Evolutionary conservation across 768 basidiomycete species (phyloP), one percentile per base, ranked within the genome.

Genomic region (Mycena olivaceomarginata): DNA sequence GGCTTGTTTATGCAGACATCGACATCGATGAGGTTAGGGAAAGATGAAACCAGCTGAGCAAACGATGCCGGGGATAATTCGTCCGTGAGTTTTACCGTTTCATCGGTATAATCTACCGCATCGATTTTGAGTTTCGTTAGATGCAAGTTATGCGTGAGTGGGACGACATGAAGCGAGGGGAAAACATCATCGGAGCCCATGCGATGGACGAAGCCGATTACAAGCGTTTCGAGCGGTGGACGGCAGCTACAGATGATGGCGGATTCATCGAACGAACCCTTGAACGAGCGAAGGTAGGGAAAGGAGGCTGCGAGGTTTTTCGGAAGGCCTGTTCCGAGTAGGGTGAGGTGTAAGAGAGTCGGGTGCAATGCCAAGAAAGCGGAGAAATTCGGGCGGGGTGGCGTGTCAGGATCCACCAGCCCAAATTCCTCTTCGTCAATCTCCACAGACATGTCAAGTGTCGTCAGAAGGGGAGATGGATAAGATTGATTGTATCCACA

Each of bases 21-120:
- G n/a, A 73, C 71, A 70, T 73, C 51, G 0, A 65, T 67, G 20
- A 76, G 41, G 57, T 76, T 76, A 8, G 70, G 75, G n/a, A 76
- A 76, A 4, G 75, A 76, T 5, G 70, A 25, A 6, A 63, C 70
- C n/a, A 76, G n/a, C 5, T 65, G 31, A 16, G 57, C 43, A 16
- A 76, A 59, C 13, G 75, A 71, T 2, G 25, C 37, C 4, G 75
- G 41, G 9, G 53, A 39, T 20, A 76, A 31, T 51, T 76, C 63
- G 46, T 72, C 18, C 31, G 48, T 37, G 7, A 20, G 6, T 22
- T 67, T 76, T 20, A 43, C 12, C 0, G n/a, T 25, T 25, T 25
- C 25, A 25, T 25, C 25, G 25, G 25, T 2, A 41, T 4, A 1
- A 46, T 67, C 46, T 12, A 67, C 43, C 20, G 65, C 56, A 22